Evolutionary conservation across 169 alveolate genomes (phyloP).

Genomic region (Perkinsus olseni): DNA sequence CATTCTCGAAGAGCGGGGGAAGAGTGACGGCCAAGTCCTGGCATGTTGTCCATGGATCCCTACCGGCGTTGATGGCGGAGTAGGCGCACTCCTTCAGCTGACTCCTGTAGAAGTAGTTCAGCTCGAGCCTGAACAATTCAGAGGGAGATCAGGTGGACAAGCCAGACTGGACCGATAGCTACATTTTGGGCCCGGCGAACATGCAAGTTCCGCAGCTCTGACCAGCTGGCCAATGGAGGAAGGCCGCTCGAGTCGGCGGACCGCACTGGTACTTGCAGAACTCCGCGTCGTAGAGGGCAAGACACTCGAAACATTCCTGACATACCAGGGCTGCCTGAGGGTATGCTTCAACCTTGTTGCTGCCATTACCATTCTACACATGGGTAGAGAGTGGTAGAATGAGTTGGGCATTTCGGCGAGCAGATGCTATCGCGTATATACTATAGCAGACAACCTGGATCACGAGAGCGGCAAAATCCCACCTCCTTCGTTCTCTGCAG

Average conservation of each 20-base stretch:
- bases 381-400: too few relatives aligned
- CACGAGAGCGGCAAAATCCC: too few relatives aligned
- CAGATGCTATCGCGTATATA: too few relatives aligned
- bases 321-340: background rate
- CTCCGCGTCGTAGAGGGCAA: background rate
- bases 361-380: too few relatives aligned
- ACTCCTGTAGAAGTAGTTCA: background rate
- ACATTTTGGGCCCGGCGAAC: constrained; percentile 4
- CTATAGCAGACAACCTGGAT: too few relatives aligned
- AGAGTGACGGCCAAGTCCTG: background rate
- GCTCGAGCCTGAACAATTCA: background rate
- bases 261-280: constrained; percentile 11
- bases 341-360: too few relatives aligned
- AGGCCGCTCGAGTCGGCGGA: background rate
- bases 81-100: constrained; percentile 8
- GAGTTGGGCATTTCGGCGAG: too few relatives aligned
- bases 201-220: constrained; percentile 12
- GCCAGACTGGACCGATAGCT: too few relatives aligned
- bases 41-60: constrained; percentile 3
- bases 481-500: background rate
- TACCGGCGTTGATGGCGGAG: constrained; percentile 5
- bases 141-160: background rate
- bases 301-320: constrained; percentile 1
- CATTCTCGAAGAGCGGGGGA: background rate
- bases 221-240: constrained; percentile 11